Percentiles rank a stretch among this genome's conserved stretches.
Conservation (phyloP, 352 stramenopile genomes). For the Phytophthora sp. region DNA sequence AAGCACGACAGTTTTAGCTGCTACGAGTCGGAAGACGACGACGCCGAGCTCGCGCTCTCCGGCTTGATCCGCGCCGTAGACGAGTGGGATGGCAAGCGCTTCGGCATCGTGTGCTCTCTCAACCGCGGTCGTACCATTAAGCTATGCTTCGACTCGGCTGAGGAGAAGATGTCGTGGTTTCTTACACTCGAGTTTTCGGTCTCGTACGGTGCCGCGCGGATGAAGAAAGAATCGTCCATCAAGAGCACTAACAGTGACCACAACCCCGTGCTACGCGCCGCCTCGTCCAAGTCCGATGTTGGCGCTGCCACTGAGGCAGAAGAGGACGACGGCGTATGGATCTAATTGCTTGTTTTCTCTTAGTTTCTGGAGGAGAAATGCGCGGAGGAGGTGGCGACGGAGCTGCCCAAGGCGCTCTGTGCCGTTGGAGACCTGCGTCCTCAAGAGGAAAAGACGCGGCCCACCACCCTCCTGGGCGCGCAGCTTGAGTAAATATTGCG, state of each 20-base stretch:
- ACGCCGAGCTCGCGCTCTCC: conserved; percentile 69
- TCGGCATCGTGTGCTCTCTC: conserved; percentile 69
- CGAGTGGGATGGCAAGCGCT: conserved; percentile 82
- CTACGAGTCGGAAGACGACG: conserved; percentile 77
- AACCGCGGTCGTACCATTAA: conserved; percentile 78
- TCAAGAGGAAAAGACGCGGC: conserved; percentile 19
- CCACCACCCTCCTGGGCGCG: conserved; percentile 22
- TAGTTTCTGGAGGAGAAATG: neutral
- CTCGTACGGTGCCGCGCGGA: conserved; percentile 64
- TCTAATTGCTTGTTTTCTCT: conserved; percentile 38
- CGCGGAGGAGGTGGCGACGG: conserved; percentile 1
- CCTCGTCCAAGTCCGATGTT: conserved; percentile 47
- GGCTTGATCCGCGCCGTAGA: conserved; percentile 69
- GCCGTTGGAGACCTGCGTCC: conserved; percentile 5
- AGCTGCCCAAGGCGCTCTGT: conserved; percentile 26
- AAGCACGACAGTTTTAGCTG: conserved; percentile 83
- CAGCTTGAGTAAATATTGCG: conserved; percentile 44
- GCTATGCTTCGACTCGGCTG: conserved; percentile 77
- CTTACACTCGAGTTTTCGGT: conserved; percentile 80
- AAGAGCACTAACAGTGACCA: conserved; percentile 45
- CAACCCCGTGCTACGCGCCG: conserved; percentile 47
- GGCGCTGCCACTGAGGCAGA: conserved; percentile 28
- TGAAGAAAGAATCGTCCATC: conserved; percentile 74
- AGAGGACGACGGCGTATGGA: conserved; percentile 78
- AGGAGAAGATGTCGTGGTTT: conserved; percentile 88